These are phyloP conservation scores for Fusarium guadeloupense DNA, from an alignment of 2,329 filamentous ascomycete species.

Conservation along the genomic window DNA sequence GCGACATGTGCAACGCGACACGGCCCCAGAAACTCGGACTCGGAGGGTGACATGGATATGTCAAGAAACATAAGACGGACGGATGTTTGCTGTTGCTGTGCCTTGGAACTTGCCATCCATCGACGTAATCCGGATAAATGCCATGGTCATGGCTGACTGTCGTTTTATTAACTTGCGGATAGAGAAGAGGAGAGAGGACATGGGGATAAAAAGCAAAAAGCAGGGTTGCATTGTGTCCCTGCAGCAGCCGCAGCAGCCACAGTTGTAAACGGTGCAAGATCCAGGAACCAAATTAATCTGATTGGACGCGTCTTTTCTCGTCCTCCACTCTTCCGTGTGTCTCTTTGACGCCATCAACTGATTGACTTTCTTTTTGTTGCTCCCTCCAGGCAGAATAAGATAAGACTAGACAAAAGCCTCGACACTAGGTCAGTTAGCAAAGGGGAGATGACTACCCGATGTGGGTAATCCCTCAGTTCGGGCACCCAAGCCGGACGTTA, in stretches of 20 bases:
- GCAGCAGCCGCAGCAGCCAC: constrained; percentile 29
- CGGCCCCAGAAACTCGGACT: constrained; percentile 14
- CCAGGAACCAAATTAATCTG: constrained; percentile 24
- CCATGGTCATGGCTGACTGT: not conserved
- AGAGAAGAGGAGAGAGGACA: constrained; percentile 4
- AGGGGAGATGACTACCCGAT: constrained; percentile 35
- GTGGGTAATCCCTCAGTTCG: constrained; percentile 23
- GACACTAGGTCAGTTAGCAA: constrained; percentile 25
- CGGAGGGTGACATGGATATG: constrained; percentile 13
- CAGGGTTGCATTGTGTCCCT: constrained; percentile 33
- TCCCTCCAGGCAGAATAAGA: constrained; percentile 23
- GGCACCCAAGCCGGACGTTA: constrained; percentile 25
- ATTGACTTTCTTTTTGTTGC: not conserved
- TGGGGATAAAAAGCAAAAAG: constrained; percentile 6
- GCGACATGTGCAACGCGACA: constrained; percentile 20
- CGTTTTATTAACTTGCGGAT: constrained; percentile 25
- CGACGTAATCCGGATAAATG: constrained; percentile 23
- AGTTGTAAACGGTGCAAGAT: constrained; percentile 12
- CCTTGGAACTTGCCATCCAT: constrained; percentile 26
- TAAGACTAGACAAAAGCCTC: constrained; percentile 17
- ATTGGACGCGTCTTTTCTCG: constrained; percentile 12
- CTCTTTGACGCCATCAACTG: constrained; percentile 33
- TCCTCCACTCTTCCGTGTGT: constrained; percentile 18
- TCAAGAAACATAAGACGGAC: not conserved
- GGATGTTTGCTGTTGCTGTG: constrained; percentile 13